Evolutionary conservation across 345 rosid species (phyloP), one percentile per base, ranked within the genome.

Genomic region (Acer campestre): DNA sequence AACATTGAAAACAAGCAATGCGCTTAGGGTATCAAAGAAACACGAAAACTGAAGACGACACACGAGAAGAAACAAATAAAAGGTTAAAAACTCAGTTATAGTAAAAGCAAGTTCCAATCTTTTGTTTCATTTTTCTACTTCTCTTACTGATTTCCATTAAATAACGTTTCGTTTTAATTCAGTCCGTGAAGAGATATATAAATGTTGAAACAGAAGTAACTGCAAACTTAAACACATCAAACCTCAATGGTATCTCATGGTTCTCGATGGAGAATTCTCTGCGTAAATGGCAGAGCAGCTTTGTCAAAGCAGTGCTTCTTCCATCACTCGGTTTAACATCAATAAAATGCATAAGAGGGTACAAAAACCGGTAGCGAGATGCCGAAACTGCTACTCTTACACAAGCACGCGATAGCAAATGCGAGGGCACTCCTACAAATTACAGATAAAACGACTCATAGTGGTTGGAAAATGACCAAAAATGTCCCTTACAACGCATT

Each of bases 201-300:
- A 14, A 40, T 38, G 2, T 6, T 27, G 68, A 25, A 38, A 68
- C 51, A 35, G 25, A 49, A 58, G 71, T 27, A 46, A 35, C 11
- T 76, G 58, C 61, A 67, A 18, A 29, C 22, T 40, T 82, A 46
- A 58, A 75, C 53, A 58, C 53, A 69, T 44, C 83, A 25, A 70
- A 94, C 98, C 98, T 92, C 68, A 85, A 68, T 42, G 96, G 94
- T 73, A 85, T 74, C 25, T 87, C 81, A 48, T 78, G 65, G 63
- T 79, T 76, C 53, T 83, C 79, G 67, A 83, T 75, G 61, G 83
- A 78, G 56, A 83, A 79, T 79, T 86, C 85, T 64, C 27, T 55
- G 17, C 92, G 93, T 61, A 88, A 82, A 82, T 78, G 75, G 53
- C 78, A 8, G 74, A 84, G 86, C 77, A 92, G 85, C 78, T 84